Evolutionary conservation across 2,329 filamentous ascomycete species (phyloP), one percentile per base, ranked within the genome.

Genomic region (Fusarium armeniacum): DNA sequence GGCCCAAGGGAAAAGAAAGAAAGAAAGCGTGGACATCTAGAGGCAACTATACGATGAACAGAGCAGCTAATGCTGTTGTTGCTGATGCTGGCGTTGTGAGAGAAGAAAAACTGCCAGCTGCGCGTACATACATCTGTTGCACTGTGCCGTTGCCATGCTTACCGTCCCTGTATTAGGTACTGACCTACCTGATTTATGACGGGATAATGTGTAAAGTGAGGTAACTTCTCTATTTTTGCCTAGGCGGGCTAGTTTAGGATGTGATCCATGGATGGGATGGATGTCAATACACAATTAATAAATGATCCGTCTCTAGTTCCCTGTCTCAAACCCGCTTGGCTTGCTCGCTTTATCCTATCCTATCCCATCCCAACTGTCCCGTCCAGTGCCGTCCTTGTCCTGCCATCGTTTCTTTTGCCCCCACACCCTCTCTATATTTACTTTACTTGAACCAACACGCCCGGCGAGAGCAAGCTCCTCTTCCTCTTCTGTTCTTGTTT

Each of bases 251-350:
- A 51, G 49, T 51, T 51, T 40, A 28, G 49, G 33, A 50, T 51
- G 32, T 11, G 49, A 26, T 50, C 47, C 47, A 51, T 40, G 33
- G 32, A 28, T 38, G 22, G 26, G 49, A 40, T 40, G 49, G 24
- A 51, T 44, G 38, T 53, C 24, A 50, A 56, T 40, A 51, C 32
- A 35, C 53, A 51, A 69, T 69, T 70, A 67, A 67, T 58, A 67
- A 59, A 56, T 38, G 67, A 45, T 57, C 67, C 62, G 24, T 70
- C 66, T 55, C 56, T 62, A 63, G 57, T 56, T 54, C 57, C 66
- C 52, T 58, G 56, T 46, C 45, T 54, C 49, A 55, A 49, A 49
- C 40, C 36, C 44, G 59, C 52, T 32, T 65, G 40, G 60, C 52
- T 36, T 65, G 62, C 36, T 41, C 58, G 32, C 16, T 62, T 49